Conservation (phyloP, 768 basidiomycete genomes). For the Hortiboletus campestris region DNA sequence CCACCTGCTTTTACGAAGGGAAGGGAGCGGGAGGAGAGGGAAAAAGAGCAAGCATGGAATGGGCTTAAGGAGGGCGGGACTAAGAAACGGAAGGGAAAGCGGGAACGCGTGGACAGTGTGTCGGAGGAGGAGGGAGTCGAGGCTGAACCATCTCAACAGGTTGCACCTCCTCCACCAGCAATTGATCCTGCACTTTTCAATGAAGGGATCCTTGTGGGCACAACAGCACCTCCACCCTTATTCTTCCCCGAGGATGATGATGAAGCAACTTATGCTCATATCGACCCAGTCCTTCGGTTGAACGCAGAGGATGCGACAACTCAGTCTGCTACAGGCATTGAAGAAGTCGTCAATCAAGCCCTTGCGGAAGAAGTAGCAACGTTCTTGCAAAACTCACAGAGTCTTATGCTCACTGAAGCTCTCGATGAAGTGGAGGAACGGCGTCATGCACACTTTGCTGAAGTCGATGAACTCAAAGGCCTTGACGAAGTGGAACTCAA, state of each 20-base stretch:
- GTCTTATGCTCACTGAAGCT: slow-evolving; percentile 55
- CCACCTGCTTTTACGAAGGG: slow-evolving; percentile 86
- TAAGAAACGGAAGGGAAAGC: slow-evolving; percentile 37
- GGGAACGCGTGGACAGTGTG: slow-evolving; percentile 40
- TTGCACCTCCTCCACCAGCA: slow-evolving; percentile 18
- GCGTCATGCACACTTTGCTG: slow-evolving; percentile 49
- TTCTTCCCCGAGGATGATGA: slow-evolving; percentile 47
- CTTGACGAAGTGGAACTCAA: slow-evolving; percentile 93
- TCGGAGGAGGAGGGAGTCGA: slow-evolving; percentile 33
- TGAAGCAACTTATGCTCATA: slow-evolving; percentile 41
- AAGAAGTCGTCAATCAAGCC: slow-evolving; percentile 59
- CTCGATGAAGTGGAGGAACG: slow-evolving; percentile 67
- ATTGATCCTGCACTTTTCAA: slow-evolving; percentile 62
- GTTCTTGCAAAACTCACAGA: slow-evolving; percentile 62
- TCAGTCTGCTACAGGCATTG: slow-evolving; percentile 40
- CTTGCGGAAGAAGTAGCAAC: slow-evolving; percentile 70
- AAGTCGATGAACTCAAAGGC: slow-evolving; percentile 61
- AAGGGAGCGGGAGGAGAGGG: slow-evolving; percentile 64
- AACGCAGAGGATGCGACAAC: slow-evolving; percentile 12
- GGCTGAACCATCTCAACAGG: slow-evolving; percentile 14
- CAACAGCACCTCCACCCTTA: slow-evolving; percentile 37
- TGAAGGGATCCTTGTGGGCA: slow-evolving; percentile 66
- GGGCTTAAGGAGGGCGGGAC: slow-evolving; percentile 24
- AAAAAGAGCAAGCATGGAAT: slow-evolving; percentile 41
- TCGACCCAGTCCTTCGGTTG: slow-evolving; percentile 55